Base-by-base conservation (phyloP, 2,329 filamentous ascomycete genomes). In the Penicillium sp. region DNA sequence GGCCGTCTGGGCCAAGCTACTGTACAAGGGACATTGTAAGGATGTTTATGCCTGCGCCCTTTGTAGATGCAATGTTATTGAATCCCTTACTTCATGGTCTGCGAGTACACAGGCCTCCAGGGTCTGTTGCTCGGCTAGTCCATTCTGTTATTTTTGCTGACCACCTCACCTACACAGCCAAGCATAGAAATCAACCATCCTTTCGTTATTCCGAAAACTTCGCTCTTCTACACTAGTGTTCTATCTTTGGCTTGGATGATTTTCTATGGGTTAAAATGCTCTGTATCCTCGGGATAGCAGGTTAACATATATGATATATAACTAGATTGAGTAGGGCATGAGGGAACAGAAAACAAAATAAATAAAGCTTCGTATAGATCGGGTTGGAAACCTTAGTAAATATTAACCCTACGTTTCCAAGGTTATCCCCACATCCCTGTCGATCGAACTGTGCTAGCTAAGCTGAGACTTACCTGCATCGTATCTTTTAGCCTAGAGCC, bases 1-100 rank as follows among this genome's bases (percentile, higher is more conserved):
- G 48, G 21, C 52, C 41, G 41, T 52, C 34, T 53, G 16, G 40
- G 33, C 47, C 47, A 54, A 44, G 38, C 52, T 51, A 33, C 46
- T n/a, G 21, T 13, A 36, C 31, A 11, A 19, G n/a, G 23, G 5
- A 41, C 21, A 23, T 27, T 23, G 21, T 7, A 53, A 39, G 43
- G 25, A 40, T 15, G 6, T 44, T 45, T 36, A 16, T 41, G 13
- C n/a, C 27, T n/a, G n/a, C 29, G 27, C 19, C 27, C 21, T 29
- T 16, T 5, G 33, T 34, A 43, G 21, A 50, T 40, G 36, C 13
- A 2, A 33, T 48, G 15, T 16, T 21, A 25, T 34, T 40, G 36
- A 50, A 50, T 34, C 21, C 44, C 51, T 49, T 50, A n/a, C 44
- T 54, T n/a, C 16, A 38, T 33, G n/a, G 7, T 34, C 8, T 16